Evolutionary conservation across 2,329 filamentous ascomycete genomes (phyloP).

Genomic region (Claviceps paspali): DNA sequence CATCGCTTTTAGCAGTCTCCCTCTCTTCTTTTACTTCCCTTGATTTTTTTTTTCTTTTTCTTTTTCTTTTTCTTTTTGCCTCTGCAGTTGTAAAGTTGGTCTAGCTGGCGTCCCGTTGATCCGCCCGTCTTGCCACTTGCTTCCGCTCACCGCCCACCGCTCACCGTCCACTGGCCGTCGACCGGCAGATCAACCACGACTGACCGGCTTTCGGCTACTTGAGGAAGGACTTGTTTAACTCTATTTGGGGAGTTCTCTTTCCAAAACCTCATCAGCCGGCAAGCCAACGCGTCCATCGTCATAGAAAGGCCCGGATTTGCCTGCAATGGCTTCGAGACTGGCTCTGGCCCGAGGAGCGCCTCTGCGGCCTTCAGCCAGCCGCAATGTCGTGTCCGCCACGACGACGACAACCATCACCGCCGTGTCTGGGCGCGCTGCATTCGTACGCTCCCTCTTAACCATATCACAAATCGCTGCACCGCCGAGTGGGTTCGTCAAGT

Average conservation of each 20-base stretch:
- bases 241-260: neutral
- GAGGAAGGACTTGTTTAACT: neutral
- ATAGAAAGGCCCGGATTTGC: neutral
- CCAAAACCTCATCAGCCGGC: neutral
- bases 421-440: conserved; percentile 5
- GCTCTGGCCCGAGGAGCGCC: conserved; percentile 11
- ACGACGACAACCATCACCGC: too few relatives aligned
- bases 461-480: too few relatives aligned
- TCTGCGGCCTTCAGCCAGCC: conserved; percentile 10
- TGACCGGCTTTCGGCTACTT: neutral
- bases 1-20: too few relatives aligned
- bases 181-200: too few relatives aligned
- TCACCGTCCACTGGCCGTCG: too few relatives aligned
- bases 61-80: neutral
- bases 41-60: neutral
- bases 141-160: neutral
- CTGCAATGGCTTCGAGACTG: conserved; percentile 14
- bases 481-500: too few relatives aligned
- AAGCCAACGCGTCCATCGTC: neutral
- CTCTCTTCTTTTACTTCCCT: too few relatives aligned
- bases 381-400: too few relatives aligned
- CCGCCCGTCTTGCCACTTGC: neutral
- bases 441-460: conserved; percentile 1
- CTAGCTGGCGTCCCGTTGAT: too few relatives aligned
- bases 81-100: too few relatives aligned